Base-by-base conservation (phyloP, 208 protist genomes). In the Trichomonas tenax region DNA sequence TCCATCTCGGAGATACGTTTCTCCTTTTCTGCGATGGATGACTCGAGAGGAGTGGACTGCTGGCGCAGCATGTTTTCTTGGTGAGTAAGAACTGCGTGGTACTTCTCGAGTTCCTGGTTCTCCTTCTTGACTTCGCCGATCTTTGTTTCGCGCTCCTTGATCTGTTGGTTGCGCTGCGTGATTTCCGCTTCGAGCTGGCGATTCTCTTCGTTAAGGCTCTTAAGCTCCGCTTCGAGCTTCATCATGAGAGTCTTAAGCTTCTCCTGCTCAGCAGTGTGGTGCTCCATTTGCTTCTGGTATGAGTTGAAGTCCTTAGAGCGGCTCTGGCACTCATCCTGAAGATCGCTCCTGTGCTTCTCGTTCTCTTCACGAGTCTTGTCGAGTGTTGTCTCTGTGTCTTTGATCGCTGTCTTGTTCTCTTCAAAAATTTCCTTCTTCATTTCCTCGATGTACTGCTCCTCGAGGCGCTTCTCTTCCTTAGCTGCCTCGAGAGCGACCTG, bases 61-160 rank as follows among this genome's bases (percentile, higher is more conserved):
- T 93, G 86, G 17, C 44, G 44, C 0, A 93, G 26, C 86, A 93
- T 93, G 15, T 48, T 17, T 93, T 93, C 86, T 93, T 93, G 86
- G 45, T 93, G 86, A 38, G 86, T 58, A 11, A 93, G 21, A 93
- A 93, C 86, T 17, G 15, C 17, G n/a, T 93, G 86, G 31, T 93
- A 93, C 44, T 93, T 93, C 46, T 93, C 86, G 26, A 93, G 44
- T 93, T 93, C 86, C 46, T 40, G 23, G 44, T 93, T 93, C 46
- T 93, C 86, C 46, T 58, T 93, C 31, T 93, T 93, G 36, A 93
- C 86, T 51, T 48, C 15, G 0, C 34, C 34, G 31, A 93, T 93
- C 44, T 93, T 93, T 48, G 45, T 41, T 93, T 93, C 86, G 48
- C 86, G 48, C 10, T 93, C 86, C 11, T 51, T 48, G n/a, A 93